phyloP scores from a whole-genome alignment of 371 early-diverging fungal species.

The Rhizopus sp. region DNA sequence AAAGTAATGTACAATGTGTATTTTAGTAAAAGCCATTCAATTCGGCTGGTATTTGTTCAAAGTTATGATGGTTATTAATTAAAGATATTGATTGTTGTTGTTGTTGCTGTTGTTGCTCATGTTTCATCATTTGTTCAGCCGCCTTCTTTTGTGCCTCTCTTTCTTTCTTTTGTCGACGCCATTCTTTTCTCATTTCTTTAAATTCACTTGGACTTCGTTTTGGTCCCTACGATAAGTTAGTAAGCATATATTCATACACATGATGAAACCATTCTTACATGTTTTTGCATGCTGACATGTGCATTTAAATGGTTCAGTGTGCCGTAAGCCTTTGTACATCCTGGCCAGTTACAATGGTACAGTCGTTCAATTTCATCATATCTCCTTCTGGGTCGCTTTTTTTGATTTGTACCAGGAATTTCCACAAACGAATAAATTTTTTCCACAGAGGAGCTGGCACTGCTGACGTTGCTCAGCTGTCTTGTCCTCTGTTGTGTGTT shows the following conservation, averaged over 20 bases:
- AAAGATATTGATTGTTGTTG: constrained; percentile 15
- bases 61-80: constrained; percentile 8
- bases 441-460: constrained; percentile 30
- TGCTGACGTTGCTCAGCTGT: constrained; percentile 35
- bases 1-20: neutral
- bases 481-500: constrained; percentile 21
- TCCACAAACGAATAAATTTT: constrained; percentile 68
- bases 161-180: constrained; percentile 56
- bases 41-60: constrained; percentile 12
- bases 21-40: neutral
- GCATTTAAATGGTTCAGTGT: constrained; percentile 76
- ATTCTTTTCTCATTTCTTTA: constrained; percentile 62
- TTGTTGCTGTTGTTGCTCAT: constrained; percentile 14
- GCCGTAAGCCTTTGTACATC: constrained; percentile 71
- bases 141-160: constrained; percentile 39
- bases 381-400: constrained; percentile 66
- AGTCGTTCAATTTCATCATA: constrained; percentile 74
- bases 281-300: constrained; percentile 76
- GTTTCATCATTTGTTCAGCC: constrained; percentile 39
- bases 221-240: constrained; percentile 25
- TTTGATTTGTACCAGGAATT: constrained; percentile 62
- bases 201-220: constrained; percentile 59
- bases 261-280: constrained; percentile 41
- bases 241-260: neutral
- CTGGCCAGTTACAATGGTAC: constrained; percentile 65